phyloP scores from a whole-genome alignment of 164 flowering plant species.

The Chloranthus sessilifolius region DNA sequence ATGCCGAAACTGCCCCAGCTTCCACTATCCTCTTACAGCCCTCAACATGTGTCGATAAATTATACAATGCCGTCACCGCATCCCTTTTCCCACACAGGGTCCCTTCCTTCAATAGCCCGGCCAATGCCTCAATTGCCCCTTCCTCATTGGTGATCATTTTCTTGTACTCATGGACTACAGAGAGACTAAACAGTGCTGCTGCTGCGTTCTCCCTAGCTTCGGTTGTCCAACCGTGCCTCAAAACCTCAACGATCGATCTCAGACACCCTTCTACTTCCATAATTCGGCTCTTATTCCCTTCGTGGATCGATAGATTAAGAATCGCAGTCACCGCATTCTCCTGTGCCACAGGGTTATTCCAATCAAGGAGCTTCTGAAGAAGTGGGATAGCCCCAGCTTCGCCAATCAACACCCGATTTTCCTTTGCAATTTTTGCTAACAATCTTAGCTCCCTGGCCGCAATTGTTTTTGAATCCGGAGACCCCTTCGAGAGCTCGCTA shows the following conservation, averaged over 20 bases:
- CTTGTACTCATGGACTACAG: constrained; percentile 78
- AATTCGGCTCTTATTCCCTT: constrained; percentile 62
- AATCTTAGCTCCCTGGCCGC: constrained; percentile 74
- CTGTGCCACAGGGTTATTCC: constrained; percentile 53
- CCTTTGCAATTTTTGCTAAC: constrained; percentile 73
- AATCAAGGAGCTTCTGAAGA: constrained; percentile 44
- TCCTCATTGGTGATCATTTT: constrained; percentile 55
- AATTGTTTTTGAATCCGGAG: constrained; percentile 44
- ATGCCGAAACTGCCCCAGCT: constrained; percentile 54
- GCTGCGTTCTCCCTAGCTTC: constrained; percentile 92
- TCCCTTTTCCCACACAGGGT: constrained; percentile 68
- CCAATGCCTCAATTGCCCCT: constrained; percentile 71
- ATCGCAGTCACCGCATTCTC: constrained; percentile 90
- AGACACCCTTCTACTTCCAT: constrained; percentile 75
- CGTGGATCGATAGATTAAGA: constrained; percentile 76
- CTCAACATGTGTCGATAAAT: constrained; percentile 62
- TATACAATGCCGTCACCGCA: constrained; percentile 82
- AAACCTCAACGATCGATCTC: constrained; percentile 52
- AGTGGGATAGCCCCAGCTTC: constrained; percentile 88
- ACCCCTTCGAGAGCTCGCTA: constrained; percentile 48
- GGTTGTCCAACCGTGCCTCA: constrained; percentile 53
- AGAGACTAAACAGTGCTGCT: constrained; percentile 85
- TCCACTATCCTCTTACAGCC: constrained; percentile 62
- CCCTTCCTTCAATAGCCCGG: constrained; percentile 46
- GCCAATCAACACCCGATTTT: constrained; percentile 77